Evolutionary conservation across 2,329 filamentous ascomycete species (phyloP).

Genomic region (Scorias spongiosa): DNA sequence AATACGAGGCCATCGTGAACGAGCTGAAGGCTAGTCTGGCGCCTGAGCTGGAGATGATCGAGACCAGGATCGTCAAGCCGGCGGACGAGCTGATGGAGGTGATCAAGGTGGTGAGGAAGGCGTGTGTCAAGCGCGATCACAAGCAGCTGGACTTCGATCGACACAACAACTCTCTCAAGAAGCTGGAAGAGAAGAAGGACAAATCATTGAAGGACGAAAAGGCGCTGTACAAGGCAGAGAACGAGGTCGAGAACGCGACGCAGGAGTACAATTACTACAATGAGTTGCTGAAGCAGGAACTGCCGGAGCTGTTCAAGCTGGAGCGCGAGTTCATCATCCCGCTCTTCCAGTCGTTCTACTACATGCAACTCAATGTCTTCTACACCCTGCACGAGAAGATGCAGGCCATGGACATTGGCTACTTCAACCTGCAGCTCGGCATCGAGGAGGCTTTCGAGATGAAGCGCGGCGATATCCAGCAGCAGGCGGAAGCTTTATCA

Average conservation of each 20-base stretch:
- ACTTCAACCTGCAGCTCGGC: constrained; percentile 84
- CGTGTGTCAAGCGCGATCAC: constrained; percentile 78
- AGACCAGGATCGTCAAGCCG: constrained; percentile 75
- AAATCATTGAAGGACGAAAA: constrained; percentile 95
- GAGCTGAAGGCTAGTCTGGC: constrained; percentile 78
- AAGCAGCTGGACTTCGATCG: constrained; percentile 96
- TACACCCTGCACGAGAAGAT: constrained; percentile 97
- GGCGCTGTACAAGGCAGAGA: constrained; percentile 88
- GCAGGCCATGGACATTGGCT: constrained; percentile 93
- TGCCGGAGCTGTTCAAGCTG: constrained; percentile 78
- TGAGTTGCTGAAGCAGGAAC: constrained; percentile 85
- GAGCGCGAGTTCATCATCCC: constrained; percentile 93
- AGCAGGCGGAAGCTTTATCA: constrained; percentile 64
- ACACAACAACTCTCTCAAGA: constrained; percentile 69
- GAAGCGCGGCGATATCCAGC: constrained; percentile 79
- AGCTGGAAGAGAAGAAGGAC: constrained; percentile 94
- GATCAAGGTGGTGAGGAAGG: constrained; percentile 89
- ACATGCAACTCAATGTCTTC: constrained; percentile 99
- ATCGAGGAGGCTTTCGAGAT: constrained; percentile 81
- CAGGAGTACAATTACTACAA: constrained; percentile 98
- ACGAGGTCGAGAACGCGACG: constrained; percentile 76
- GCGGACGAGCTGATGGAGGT: constrained; percentile 88
- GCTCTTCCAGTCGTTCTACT: constrained; percentile 97
- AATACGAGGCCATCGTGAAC: constrained; percentile 82
- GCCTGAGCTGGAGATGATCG: constrained; percentile 96